Evolutionary conservation across 441 rosid genomes (phyloP).

Genomic region (Gossypium gossypioides): DNA sequence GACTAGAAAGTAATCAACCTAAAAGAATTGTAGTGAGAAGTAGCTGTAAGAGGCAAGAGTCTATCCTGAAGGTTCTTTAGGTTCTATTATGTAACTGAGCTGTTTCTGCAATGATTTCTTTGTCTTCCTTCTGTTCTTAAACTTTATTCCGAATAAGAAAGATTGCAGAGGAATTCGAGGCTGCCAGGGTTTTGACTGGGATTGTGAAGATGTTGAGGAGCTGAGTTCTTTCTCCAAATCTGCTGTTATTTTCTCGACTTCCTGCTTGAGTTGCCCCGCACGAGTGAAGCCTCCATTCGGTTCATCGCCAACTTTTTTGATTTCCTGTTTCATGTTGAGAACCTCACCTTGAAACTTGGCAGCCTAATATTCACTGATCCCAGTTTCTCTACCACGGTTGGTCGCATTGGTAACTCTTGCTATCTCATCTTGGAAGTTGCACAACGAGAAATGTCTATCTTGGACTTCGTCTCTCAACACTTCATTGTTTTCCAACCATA

Average conservation of each 20-base stretch:
- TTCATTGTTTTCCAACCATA: conserved; percentile 68
- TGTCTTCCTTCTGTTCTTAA: conserved; percentile 42
- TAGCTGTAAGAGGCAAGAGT: not conserved
- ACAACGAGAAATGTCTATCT: conserved; percentile 38
- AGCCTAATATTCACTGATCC: conserved; percentile 48
- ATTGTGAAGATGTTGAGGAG: conserved; percentile 22
- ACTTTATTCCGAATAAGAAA: conserved; percentile 75
- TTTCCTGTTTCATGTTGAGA: conserved; percentile 88
- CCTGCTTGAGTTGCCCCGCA: conserved; percentile 36
- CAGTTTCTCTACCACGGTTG: conserved; percentile 24
- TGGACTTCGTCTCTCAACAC: conserved; percentile 64
- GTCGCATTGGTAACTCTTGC: conserved; percentile 29
- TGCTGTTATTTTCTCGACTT: conserved; percentile 37
- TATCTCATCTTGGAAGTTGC: conserved; percentile 64
- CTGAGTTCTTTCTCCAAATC: conserved; percentile 51
- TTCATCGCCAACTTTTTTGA: conserved; percentile 49
- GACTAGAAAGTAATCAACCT: not conserved
- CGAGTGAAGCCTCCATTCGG: conserved; percentile 39
- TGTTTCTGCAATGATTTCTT: conserved; percentile 34
- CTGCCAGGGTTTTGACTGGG: conserved; percentile 20
- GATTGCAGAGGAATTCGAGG: conserved; percentile 61
- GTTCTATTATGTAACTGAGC: conserved; percentile 20
- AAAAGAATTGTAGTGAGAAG: not conserved
- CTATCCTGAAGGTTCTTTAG: conserved; percentile 8
- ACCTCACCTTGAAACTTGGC: conserved; percentile 85